Base-by-base conservation (phyloP, 2,329 filamentous ascomycete species). In the Dryadomyces quercus-mongolicae region DNA sequence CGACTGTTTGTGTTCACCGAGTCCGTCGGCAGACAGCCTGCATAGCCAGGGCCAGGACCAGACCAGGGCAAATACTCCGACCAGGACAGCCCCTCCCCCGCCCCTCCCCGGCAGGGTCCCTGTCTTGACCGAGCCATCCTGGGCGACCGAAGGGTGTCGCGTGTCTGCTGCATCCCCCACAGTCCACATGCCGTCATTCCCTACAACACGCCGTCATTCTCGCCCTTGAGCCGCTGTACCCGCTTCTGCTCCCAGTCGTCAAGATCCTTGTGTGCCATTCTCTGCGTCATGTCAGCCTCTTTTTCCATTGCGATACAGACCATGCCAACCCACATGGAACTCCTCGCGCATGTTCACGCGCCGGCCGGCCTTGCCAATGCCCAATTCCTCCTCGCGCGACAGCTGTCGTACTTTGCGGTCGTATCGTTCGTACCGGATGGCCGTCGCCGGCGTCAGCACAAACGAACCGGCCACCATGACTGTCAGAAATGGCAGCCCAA, bases 191-290 rank as follows among this genome's bases (percentile, higher is more conserved):
- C 45, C 12, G 45, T 2, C 22, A 20, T 22, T 22, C 18, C 45
- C 49, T 56, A 60, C 25, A 95, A 67, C 51, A 88, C 79, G 38
- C 92, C 92, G 67, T 98, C 92, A 57, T 81, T 86, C 69, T 98
- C 94, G 60, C 93, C 93, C 20, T 88, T 84, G 57, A 96, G 77
- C 66, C 93, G 77, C 72, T 95, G 83, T 12, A 97, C 90, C 53
- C 94, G 82, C 71, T 93, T 94, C 71, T 97, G 93, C 68, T 97
- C 92, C 93, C 93, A 98, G 65, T 89, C 80, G 64, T 98, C 92
- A 57, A 97, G 72, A 66, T 97, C 93, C 68, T 94, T 95, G 36
- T 88, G 87, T 61, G 88, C 86, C 43, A 88, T 74, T 70, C 83
- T 81, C 87, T 93, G 68, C 25, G 8, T 31, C 8, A 8, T n/a